Evolutionary conservation across 768 basidiomycete genomes (phyloP), one percentile per base, ranked within the genome.

Genomic region (Sarcodon aspratus): DNA sequence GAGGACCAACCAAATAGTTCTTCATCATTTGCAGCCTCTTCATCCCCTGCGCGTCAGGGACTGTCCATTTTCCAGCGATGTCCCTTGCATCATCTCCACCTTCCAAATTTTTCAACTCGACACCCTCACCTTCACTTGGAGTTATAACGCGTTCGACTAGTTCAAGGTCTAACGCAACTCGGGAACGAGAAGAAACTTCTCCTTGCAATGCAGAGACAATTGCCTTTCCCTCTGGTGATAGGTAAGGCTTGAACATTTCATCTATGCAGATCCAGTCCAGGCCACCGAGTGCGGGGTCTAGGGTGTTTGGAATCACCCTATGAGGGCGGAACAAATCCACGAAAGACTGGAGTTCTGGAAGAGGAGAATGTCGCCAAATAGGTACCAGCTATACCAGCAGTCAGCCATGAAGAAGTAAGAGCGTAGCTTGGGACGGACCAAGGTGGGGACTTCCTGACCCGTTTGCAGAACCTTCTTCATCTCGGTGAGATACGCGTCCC

Each of bases 321-420:
- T 66, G 71, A 0, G 95, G 95, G 15, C 75, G 75, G 65, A 99
- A 96, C 13, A 95, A 72, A 0, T 74, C 67, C 21, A 96, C 89
- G 47, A 99, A 83, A 1, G 69, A 65, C 51, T 82, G 79, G 0
- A 99, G 74, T 59, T 98, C 95, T 0, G 88, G 86, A 5, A 96
- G 75, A 0, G 86, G 74, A 0, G 92, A 95, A 59, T 98, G 95
- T 2, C 95, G 79, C 8, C 80, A 79, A 6, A 98, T 71, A 1
- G 91, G 91, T 7, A 86, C 81, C 8, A 89, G 75, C 90, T 51
- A 6, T 7, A 12, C 32, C 38, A 7, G 46, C 33, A 52, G 27
- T 36, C n/a, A 48, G 37, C 45, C 33, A 35, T 5, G 17, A 45
- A 8, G 44, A 36, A 15, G 33, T 35, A 3, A n/a, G 36, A 35